phyloP scores from a whole-genome alignment of 805 yeast species.

The Metschnikowia orientalis region DNA sequence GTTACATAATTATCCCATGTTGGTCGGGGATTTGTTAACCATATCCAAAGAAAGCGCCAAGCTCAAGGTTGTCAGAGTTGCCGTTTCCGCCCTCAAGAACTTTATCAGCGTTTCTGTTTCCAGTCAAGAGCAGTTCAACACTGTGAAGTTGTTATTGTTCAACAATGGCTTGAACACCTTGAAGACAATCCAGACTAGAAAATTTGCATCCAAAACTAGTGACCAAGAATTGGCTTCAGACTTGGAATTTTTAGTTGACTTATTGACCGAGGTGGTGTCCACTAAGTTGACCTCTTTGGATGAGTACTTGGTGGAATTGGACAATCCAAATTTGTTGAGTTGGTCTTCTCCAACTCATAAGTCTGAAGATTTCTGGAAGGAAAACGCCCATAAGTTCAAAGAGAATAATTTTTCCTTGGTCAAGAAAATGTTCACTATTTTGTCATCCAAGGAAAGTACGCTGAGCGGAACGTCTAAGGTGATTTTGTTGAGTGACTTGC shows the following conservation, averaged over 20 bases:
- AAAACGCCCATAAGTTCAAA: constrained; percentile 71
- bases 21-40: constrained; percentile 48
- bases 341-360: constrained; percentile 82
- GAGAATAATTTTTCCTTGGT: constrained; percentile 71
- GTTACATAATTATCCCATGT: constrained; percentile 49
- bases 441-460: constrained; percentile 29
- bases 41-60: constrained; percentile 80
- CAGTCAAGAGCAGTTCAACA: constrained; percentile 36
- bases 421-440: constrained; percentile 53
- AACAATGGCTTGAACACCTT: constrained; percentile 71
- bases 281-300: constrained; percentile 81
- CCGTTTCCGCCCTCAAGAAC: constrained; percentile 71
- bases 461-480: constrained; percentile 23
- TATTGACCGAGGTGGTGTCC: constrained; percentile 68
- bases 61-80: constrained; percentile 83
- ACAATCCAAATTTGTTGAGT: constrained; percentile 73
- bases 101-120: constrained; percentile 39
- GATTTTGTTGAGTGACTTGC: constrained; percentile 42
- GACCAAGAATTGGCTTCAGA: constrained; percentile 86
- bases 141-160: constrained; percentile 64
- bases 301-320: constrained; percentile 82
- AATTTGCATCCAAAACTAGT: constrained; percentile 63
- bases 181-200: constrained; percentile 71
- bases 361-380: constrained; percentile 85
- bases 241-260: constrained; percentile 51